Conservation (phyloP, 805 yeast species). For the Nakazawaea wickerhamii region DNA sequence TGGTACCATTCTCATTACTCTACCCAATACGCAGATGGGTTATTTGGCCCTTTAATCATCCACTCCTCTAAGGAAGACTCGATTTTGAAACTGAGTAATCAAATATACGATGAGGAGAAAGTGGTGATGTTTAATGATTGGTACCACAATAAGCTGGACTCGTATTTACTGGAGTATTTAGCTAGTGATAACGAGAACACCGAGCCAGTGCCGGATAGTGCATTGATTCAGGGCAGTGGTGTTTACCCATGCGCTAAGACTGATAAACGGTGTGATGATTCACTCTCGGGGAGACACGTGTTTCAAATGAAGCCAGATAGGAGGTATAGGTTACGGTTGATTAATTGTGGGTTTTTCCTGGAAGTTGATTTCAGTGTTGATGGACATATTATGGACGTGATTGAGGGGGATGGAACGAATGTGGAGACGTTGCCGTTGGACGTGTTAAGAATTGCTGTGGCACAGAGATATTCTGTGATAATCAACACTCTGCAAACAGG, state of each 20-base stretch:
- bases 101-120: slow-evolving; percentile 42
- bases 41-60: slow-evolving; percentile 19
- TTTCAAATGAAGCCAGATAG: slow-evolving; percentile 34
- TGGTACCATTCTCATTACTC: slow-evolving; percentile 23
- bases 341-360: slow-evolving; percentile 53
- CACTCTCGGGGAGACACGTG: slow-evolving; percentile 12
- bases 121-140: slow-evolving; percentile 40
- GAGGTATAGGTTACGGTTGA: slow-evolving; percentile 43
- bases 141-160: slow-evolving; percentile 34
- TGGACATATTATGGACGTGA: slow-evolving; percentile 45
- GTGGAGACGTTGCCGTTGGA: slow-evolving; percentile 35
- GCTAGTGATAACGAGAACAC: slow-evolving; percentile 18
- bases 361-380: slow-evolving; percentile 51
- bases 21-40: slow-evolving; percentile 21
- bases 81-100: slow-evolving; percentile 15
- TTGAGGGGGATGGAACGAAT: slow-evolving; percentile 56
- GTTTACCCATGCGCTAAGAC: slow-evolving; percentile 16
- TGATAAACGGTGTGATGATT: slow-evolving; percentile 10
- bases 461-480: slow-evolving; percentile 20
- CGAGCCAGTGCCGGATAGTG: slow-evolving; percentile 22
- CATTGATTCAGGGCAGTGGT: slow-evolving; percentile 19
- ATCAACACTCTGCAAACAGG: slow-evolving; percentile 8
- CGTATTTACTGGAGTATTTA: slow-evolving; percentile 15
- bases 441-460: slow-evolving; percentile 17
- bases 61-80: slow-evolving; percentile 17